Conservation (phyloP, 768 basidiomycete species). For the Termitomyces bulborhizus region DNA sequence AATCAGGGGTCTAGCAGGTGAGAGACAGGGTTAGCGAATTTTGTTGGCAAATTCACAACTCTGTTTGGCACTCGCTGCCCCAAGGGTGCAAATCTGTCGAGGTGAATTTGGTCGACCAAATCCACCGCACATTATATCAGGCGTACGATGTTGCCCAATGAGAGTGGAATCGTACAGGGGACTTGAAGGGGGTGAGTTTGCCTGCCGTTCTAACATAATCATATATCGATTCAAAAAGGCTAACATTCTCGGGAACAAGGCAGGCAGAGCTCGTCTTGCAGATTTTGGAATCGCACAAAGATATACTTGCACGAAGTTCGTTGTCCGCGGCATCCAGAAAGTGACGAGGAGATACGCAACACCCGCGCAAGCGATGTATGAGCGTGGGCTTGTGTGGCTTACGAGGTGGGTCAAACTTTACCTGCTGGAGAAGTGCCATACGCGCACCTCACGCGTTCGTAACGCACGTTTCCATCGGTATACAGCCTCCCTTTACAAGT, state of each 20-base stretch:
- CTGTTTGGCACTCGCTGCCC: no score
- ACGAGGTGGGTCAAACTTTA: neutral
- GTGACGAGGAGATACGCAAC: neutral
- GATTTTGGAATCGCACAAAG: slow-evolving; percentile 4
- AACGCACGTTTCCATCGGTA: neutral
- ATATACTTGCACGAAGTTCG: slow-evolving; percentile 2
- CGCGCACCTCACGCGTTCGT: neutral
- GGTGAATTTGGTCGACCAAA: no score
- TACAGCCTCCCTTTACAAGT: neutral
- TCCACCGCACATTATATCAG: neutral
- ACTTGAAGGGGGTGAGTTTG: slow-evolving; percentile 1
- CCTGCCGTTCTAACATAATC: neutral
- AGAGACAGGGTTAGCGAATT: no score
- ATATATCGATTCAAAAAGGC: neutral
- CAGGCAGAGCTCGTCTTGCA: neutral
- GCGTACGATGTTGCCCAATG: neutral
- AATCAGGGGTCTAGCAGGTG: no score
- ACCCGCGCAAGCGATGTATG: neutral
- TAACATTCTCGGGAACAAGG: neutral
- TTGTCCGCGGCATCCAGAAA: neutral
- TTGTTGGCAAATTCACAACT: no score
- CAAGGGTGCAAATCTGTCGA: no score
- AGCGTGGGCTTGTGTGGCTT: neutral
- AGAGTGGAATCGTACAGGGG: slow-evolving; percentile 1
- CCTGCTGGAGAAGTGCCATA: neutral